Base-by-base conservation (phyloP, 2,329 filamentous ascomycete species). In the Colletotrichum phormii region DNA sequence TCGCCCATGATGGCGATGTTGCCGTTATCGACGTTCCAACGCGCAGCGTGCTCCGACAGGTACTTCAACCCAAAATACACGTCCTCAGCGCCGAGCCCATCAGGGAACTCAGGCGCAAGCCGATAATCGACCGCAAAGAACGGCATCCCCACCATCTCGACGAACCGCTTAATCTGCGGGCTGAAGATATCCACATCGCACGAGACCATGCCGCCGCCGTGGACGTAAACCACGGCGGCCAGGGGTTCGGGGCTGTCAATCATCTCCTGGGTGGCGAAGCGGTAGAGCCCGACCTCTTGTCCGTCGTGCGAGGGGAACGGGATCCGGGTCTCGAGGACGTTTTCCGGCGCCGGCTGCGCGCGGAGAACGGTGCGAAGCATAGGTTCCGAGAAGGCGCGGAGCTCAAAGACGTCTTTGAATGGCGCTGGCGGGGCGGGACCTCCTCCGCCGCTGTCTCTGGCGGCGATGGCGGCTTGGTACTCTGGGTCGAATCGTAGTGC, bases 181-280 rank as follows among this genome's bases (percentile, higher is more conserved):
- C 75, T 75, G 54, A 77, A 78, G 13, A 79, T 59, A 3, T 80
- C 77, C 24, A 81, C 77, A 13, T 73, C 76, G 8, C 82, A 77
- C 1, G 77, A 70, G 33, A 86, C 78, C 72, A 83, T 82, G 29
- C 84, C 85, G 18, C 85, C 85, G 37, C 83, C 84, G 71, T 87
- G 84, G 35, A 82, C 71, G 73, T 84, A 81, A 18, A 82, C 67
- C 15, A 85, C 76, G 11, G 80, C 82, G 6, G 79, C 77, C 57
- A 68, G 68, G 3, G 72, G 67, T 26, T 63, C 46, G 7, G 58
- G 4, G 15, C 62, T 58, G 11, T 67, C 49, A n/a, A 53, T 29
- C 66, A 64, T 69, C 5, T 64, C 65, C 46, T 12, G n/a, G 7
- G 58, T 61, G 4, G 73, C 60, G 60, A 68, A 72, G 29, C 67